A percentile compares a stretch with the other conserved stretches of the same genome.
These are phyloP conservation scores for Noccaea bulbosa DNA, from an alignment of 345 rosid species.

Conservation along the genomic window DNA sequence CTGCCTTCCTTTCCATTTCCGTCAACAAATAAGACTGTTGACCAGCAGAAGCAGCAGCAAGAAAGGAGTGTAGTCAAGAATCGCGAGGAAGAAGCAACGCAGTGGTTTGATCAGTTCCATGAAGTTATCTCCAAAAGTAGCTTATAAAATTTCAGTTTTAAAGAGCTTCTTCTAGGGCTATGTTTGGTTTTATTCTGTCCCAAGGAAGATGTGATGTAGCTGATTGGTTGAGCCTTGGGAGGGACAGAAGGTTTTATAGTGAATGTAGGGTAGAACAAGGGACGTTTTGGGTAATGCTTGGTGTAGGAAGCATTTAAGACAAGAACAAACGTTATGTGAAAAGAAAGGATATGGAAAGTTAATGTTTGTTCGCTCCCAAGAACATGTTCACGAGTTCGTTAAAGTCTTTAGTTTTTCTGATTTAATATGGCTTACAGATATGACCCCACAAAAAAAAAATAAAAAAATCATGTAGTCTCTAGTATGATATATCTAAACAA, in stretches of 20 bases:
- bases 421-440: slow-evolving; percentile 3
- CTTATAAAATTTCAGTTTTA: slow-evolving; percentile 39
- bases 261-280: slow-evolving; percentile 29
- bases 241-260: not conserved
- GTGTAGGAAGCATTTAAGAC: slow-evolving; percentile 28
- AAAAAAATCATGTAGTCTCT: slow-evolving; percentile 11
- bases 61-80: slow-evolving; percentile 11
- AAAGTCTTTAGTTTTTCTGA: slow-evolving; percentile 24
- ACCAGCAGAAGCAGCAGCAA: slow-evolving; percentile 22
- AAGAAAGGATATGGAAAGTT: slow-evolving; percentile 34
- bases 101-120: slow-evolving; percentile 70
- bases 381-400: slow-evolving; percentile 43
- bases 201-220: slow-evolving; percentile 23
- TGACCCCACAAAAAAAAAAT: slow-evolving; percentile 23
- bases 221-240: not conserved
- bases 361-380: slow-evolving; percentile 40
- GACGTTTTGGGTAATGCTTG: slow-evolving; percentile 32
- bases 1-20: slow-evolving; percentile 37
- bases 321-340: slow-evolving; percentile 26
- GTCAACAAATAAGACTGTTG: slow-evolving; percentile 49
- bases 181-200: slow-evolving; percentile 20
- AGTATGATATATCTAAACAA: slow-evolving; percentile 27
- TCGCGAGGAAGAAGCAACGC: slow-evolving; percentile 45
- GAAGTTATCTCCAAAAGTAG: slow-evolving; percentile 78
- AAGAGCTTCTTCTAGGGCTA: slow-evolving; percentile 4